Evolutionary conservation across 2,329 filamentous ascomycete species (phyloP).

Genomic region (Neurospora sp.): DNA sequence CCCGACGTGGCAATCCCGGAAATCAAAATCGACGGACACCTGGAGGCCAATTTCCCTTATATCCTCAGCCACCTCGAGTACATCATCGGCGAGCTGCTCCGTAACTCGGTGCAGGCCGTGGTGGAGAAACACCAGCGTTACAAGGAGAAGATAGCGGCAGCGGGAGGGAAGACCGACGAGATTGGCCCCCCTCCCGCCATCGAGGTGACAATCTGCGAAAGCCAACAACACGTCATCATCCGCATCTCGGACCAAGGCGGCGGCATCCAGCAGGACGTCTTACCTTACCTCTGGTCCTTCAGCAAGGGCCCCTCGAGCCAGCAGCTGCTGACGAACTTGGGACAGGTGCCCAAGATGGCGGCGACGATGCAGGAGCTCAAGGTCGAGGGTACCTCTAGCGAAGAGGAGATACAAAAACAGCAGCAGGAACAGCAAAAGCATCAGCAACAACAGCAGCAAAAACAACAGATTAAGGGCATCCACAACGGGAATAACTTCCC

Average conservation of each 20-base stretch:
- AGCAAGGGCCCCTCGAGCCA: slow-evolving; percentile 79
- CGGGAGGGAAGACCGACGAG: slow-evolving; percentile 7
- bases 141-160: slow-evolving; percentile 13
- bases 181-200: slow-evolving; percentile 61
- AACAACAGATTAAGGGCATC: background rate
- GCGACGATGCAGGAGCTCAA: slow-evolving; percentile 85
- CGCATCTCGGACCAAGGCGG: slow-evolving; percentile 92
- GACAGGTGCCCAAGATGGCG: slow-evolving; percentile 79
- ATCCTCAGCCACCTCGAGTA: slow-evolving; percentile 95
- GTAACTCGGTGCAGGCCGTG: slow-evolving; percentile 89
- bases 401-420: background rate
- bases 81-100: slow-evolving; percentile 87
- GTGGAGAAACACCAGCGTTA: slow-evolving; percentile 57
- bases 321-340: slow-evolving; percentile 72
- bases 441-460: slow-evolving; percentile 16
- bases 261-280: slow-evolving; percentile 72
- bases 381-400: slow-evolving; percentile 24
- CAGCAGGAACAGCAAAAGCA: slow-evolving; percentile 6
- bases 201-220: slow-evolving; percentile 89
- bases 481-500: slow-evolving; percentile 2
- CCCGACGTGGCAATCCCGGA: slow-evolving; percentile 63
- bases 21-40: slow-evolving; percentile 73
- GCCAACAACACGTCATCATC: slow-evolving; percentile 89
- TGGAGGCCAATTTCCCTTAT: slow-evolving; percentile 87
- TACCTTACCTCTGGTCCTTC: slow-evolving; percentile 94